A percentile compares a stretch with the other conserved stretches of the same genome.
Conservation (phyloP, 805 yeast species). For the Alloascoidea hylecoeti region DNA sequence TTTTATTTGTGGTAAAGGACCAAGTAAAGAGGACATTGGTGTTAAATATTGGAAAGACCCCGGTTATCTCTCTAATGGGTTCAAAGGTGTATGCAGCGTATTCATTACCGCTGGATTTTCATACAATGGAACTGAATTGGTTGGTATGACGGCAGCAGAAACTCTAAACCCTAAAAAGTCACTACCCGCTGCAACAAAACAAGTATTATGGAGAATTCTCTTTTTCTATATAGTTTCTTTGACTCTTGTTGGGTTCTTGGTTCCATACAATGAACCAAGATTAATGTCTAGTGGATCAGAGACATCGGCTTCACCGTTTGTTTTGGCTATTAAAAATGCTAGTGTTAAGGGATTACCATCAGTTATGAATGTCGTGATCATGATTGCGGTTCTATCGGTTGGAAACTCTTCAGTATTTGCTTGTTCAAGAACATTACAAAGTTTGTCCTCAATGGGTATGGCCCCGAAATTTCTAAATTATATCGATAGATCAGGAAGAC, state of each 20-base stretch:
- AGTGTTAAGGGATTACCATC: conserved; percentile 54
- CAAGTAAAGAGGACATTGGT: conserved; percentile 59
- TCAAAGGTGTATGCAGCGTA: conserved; percentile 26
- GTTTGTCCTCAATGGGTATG: conserved; percentile 56
- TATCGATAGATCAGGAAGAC: conserved; percentile 61
- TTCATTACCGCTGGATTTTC: conserved; percentile 58
- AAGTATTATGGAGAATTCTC: conserved; percentile 55
- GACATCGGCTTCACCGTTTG: conserved; percentile 76
- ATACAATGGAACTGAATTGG: conserved; percentile 53
- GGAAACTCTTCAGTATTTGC: conserved; percentile 69
- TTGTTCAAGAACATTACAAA: conserved; percentile 63
- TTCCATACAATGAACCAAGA: conserved; percentile 39
- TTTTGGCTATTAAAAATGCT: conserved; percentile 63
- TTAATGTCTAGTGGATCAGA: conserved; percentile 31
- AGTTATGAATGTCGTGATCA: conserved; percentile 63
- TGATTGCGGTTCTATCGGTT: conserved; percentile 69
- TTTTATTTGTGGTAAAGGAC: conserved; percentile 65
- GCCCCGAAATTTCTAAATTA: conserved; percentile 57
- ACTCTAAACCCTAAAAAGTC: conserved; percentile 52
- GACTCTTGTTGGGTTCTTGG: conserved; percentile 53
- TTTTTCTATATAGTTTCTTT: conserved; percentile 50
- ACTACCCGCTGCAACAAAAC: conserved; percentile 57
- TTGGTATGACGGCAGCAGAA: conserved; percentile 66
- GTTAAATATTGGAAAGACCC: conserved; percentile 59
- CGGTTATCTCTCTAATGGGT: conserved; percentile 40